Evolutionary conservation across 2,329 filamentous ascomycete genomes (phyloP).

Genomic region (Claviceps digitariae): DNA sequence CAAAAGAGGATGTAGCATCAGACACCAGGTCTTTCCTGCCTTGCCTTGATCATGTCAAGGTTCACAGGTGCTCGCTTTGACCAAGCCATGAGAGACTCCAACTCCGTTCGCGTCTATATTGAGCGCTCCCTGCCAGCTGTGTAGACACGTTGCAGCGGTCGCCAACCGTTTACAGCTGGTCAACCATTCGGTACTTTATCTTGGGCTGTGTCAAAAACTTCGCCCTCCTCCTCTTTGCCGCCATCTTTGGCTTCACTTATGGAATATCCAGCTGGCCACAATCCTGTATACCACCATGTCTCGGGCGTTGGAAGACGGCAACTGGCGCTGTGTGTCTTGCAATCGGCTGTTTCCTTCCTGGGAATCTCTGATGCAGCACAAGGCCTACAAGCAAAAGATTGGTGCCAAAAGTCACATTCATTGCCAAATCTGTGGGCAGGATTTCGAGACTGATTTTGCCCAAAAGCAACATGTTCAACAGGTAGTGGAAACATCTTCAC

Average conservation of each 20-base stretch:
- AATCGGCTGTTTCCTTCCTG: conserved; percentile 13
- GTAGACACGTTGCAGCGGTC: not conserved
- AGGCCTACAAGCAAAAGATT: conserved; percentile 13
- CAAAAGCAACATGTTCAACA: conserved; percentile 22
- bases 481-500: conserved; percentile 15
- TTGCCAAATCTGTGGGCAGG: conserved; percentile 24
- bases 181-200: too few species aligned
- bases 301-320: not conserved
- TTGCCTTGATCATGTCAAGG: not conserved
- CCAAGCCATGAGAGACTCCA: not conserved
- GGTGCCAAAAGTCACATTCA: conserved; percentile 18
- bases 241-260: not conserved
- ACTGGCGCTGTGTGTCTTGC: conserved; percentile 18
- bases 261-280: not conserved
- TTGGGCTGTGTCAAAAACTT: not conserved
- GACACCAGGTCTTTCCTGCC: not conserved
- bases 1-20: too few species aligned
- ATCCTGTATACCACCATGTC: not conserved
- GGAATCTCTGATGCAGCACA: conserved; percentile 17
- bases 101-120: not conserved
- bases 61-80: not conserved
- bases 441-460: conserved; percentile 21
- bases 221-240: not conserved
- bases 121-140: not conserved
- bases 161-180: not conserved